These are phyloP conservation scores for Tetracentron sinense DNA, from an alignment of 164 flowering plant genomes.

Conservation along the genomic window DNA sequence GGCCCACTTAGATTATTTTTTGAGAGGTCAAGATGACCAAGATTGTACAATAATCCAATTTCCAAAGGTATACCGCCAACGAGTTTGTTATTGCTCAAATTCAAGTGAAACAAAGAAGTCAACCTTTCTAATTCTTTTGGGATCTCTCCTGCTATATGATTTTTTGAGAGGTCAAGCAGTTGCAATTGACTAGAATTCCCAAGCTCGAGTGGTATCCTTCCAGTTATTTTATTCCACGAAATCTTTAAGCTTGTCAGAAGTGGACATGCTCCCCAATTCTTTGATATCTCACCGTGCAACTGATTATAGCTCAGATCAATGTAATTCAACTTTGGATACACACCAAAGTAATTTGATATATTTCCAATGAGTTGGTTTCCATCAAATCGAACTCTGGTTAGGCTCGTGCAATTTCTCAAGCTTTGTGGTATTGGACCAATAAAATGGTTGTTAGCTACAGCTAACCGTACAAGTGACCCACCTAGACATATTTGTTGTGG, in stretches of 20 bases:
- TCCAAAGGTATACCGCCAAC: background rate
- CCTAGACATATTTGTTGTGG: background rate
- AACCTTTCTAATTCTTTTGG: background rate
- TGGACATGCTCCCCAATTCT: background rate
- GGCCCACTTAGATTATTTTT: background rate
- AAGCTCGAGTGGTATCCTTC: background rate
- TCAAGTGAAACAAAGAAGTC: background rate
- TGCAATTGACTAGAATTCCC: background rate
- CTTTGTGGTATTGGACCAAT: background rate
- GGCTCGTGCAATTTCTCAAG: slow-evolving; percentile 1
- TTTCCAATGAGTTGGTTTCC: slow-evolving; percentile 2
- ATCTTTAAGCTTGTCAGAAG: background rate
- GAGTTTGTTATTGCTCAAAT: background rate
- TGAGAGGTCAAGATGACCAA: background rate
- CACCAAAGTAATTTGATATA: background rate
- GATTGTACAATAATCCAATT: background rate
- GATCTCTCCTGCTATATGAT: background rate
- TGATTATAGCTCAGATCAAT: slow-evolving; percentile 1
- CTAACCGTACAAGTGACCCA: background rate
- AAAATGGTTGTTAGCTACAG: background rate
- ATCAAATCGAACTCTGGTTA: slow-evolving; percentile 2
- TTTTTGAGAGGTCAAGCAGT: background rate
- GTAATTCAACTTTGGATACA: background rate
- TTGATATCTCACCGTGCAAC: slow-evolving; percentile 1
- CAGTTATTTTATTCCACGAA: background rate